Conservation (phyloP, 2,329 filamentous ascomycete species). For the Botrytis elliptica region DNA sequence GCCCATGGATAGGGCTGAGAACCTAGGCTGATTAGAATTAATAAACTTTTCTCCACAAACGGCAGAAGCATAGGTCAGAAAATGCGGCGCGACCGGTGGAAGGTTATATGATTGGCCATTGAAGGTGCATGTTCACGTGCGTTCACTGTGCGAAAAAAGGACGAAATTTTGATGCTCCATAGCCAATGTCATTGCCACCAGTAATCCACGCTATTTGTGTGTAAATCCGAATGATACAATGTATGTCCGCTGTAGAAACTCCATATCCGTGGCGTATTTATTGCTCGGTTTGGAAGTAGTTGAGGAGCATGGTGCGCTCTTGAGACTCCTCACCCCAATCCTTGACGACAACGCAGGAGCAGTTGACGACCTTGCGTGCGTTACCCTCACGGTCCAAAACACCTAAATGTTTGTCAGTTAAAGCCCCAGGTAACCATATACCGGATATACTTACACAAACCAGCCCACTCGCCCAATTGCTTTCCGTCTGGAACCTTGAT, state of each 20-base stretch:
- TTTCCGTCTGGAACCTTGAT: conserved; percentile 99
- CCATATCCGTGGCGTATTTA: conserved; percentile 44
- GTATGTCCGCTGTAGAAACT: conserved; percentile 38
- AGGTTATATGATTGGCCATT: not conserved
- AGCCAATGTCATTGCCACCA: conserved; percentile 37
- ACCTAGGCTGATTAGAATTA: not conserved
- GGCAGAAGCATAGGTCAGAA: not conserved
- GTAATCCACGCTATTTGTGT: conserved; percentile 37
- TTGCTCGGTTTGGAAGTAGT: conserved; percentile 98
- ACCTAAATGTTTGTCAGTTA: conserved; percentile 53
- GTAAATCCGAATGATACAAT: conserved; percentile 37
- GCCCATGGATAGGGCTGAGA: conserved; percentile 5
- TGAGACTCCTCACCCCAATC: conserved; percentile 99
- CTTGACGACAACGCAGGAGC: conserved; percentile 99
- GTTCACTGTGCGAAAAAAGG: conserved; percentile 8
- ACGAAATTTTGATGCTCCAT: conserved; percentile 26
- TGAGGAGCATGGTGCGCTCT: conserved; percentile 97
- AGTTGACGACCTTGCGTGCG: conserved; percentile 99
- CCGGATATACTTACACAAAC: conserved; percentile 77
- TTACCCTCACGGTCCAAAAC: conserved; percentile 99
- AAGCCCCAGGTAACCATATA: conserved; percentile 7
- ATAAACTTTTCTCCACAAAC: not conserved
- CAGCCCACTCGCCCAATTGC: conserved; percentile 99
- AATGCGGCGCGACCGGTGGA: not conserved
- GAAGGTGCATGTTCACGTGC: conserved; percentile 4